These are phyloP conservation scores for Kodamaea anthophila DNA, from an alignment of 1,139 yeast species.

Conservation along the genomic window DNA sequence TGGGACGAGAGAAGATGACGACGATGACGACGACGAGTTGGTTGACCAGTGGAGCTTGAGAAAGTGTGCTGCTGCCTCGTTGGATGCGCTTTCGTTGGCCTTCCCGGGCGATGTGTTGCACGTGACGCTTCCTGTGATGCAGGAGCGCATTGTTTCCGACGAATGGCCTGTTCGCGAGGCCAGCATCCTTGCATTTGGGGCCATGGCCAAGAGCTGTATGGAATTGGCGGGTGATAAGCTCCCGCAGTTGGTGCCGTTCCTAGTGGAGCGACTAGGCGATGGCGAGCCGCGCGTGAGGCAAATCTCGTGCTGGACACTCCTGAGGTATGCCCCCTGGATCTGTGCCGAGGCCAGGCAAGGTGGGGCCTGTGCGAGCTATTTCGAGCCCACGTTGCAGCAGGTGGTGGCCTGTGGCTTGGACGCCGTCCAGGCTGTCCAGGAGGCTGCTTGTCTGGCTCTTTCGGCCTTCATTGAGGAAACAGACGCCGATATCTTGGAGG, in stretches of 20 bases:
- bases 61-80: conserved; percentile 90
- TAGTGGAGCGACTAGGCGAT: conserved; percentile 75
- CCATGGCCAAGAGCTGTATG: conserved; percentile 84
- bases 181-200: conserved; percentile 90
- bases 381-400: conserved; percentile 73
- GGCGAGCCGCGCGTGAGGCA: conserved; percentile 81
- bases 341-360: conserved; percentile 57
- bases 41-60: conserved; percentile 83
- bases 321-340: conserved; percentile 82
- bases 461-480: conserved; percentile 78
- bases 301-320: conserved; percentile 92
- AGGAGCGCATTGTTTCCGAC: conserved; percentile 58
- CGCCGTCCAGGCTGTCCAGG: conserved; percentile 85
- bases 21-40: conserved; percentile 58
- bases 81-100: conserved; percentile 70
- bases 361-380: conserved; percentile 59
- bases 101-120: conserved; percentile 65
- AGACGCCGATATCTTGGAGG: conserved; percentile 56
- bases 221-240: conserved; percentile 65
- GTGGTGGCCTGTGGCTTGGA: conserved; percentile 73
- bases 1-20: conserved; percentile 40
- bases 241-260: conserved; percentile 76
- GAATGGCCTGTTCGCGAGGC: conserved; percentile 93
- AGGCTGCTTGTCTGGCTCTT: conserved; percentile 85
- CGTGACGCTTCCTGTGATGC: conserved; percentile 67